Conservation (phyloP, 768 basidiomycete genomes). For the Boletus rubroflammeus region DNA sequence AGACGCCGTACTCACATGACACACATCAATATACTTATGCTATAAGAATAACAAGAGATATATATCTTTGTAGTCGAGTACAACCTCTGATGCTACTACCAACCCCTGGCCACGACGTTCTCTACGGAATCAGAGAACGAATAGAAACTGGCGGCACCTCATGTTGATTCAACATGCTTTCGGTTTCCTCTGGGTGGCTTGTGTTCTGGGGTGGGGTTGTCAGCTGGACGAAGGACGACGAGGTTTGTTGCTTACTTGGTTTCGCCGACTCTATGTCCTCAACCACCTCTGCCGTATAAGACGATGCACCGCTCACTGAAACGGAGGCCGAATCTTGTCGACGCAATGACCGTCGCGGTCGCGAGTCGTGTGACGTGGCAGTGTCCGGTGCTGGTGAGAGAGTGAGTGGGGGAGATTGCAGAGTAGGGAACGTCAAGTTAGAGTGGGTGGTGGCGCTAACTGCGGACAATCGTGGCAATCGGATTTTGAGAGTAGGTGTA, state of each 20-base stretch:
- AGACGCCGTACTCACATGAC: not conserved
- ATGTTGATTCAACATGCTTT: slow-evolving; percentile 19
- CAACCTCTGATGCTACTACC: slow-evolving; percentile 14
- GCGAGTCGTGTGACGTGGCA: slow-evolving; percentile 20
- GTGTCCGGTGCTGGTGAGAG: slow-evolving; percentile 24
- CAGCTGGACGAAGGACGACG: not conserved
- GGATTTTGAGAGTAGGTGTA: slow-evolving; percentile 35
- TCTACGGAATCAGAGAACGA: not conserved
- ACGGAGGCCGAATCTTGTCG: slow-evolving; percentile 28
- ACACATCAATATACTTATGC: not conserved
- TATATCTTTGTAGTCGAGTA: slow-evolving; percentile 24
- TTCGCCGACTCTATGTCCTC: slow-evolving; percentile 27
- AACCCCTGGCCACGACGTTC: not conserved
- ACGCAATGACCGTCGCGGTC: slow-evolving; percentile 27
- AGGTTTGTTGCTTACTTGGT: slow-evolving; percentile 24
- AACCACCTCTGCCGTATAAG: slow-evolving; percentile 26
- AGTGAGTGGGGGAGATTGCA: slow-evolving; percentile 21
- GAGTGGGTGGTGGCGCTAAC: slow-evolving; percentile 27
- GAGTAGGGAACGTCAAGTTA: slow-evolving; percentile 13
- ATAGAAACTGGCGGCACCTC: not conserved
- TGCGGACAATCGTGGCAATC: slow-evolving; percentile 30
- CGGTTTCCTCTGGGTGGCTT: slow-evolving; percentile 23
- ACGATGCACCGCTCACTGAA: slow-evolving; percentile 32
- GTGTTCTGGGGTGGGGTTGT: slow-evolving; percentile 16
- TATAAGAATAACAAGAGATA: slow-evolving; percentile 24